Base-by-base conservation (phyloP, 1,139 yeast species). In the Meyerozyma sp. region DNA sequence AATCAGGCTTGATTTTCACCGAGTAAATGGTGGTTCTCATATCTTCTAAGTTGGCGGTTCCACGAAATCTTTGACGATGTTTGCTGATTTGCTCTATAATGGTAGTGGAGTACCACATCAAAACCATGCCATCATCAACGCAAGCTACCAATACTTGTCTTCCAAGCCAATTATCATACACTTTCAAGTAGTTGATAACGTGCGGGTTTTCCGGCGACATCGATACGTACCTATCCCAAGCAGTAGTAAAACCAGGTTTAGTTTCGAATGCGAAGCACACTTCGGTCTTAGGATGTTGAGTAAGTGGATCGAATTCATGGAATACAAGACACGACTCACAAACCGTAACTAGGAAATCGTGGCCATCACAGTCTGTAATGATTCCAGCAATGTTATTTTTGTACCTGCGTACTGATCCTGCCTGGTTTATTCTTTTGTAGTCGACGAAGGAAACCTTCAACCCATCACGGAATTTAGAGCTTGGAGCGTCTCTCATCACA, bases 191-290 rank as follows among this genome's bases (percentile, higher is more conserved):
- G 50, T 83, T 84, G 39, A 82, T 70, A 0, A 81, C 70, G 53
- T 81, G 86, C 0, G 88, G 87, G 41, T 61, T 68, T 46, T 63
- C 63, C 0, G 79, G 78, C 75, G 75, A 72, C 0, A 81, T 73
- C 1, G 82, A 68, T 1, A 62, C 55, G 16, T 61, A 49, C 18
- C 75, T 45, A 47, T 73, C 79, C 0, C 63, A 48, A 1, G 64
- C 60, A 1, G 70, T 55, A 0, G 79, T 74, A 40, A 57, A 52
- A 3, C 50, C 42, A 0, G 81, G 81, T 30, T 63, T 57, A 0
- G 75, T 67, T 42, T 73, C 77, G 46, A 75, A 66, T 16, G 56
- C 52, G 9, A 72, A 49, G 1, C 56, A 44, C 3, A 70, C 65
- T 4, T 42, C 41, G 1, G 49, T 36, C 3, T 44, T 28, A 0